A percentile compares a stretch with the other conserved stretches of the same genome.
phyloP scores from a whole-genome alignment of 2,329 filamentous ascomycete genomes.

The Ophiocordyceps robertsii region DNA sequence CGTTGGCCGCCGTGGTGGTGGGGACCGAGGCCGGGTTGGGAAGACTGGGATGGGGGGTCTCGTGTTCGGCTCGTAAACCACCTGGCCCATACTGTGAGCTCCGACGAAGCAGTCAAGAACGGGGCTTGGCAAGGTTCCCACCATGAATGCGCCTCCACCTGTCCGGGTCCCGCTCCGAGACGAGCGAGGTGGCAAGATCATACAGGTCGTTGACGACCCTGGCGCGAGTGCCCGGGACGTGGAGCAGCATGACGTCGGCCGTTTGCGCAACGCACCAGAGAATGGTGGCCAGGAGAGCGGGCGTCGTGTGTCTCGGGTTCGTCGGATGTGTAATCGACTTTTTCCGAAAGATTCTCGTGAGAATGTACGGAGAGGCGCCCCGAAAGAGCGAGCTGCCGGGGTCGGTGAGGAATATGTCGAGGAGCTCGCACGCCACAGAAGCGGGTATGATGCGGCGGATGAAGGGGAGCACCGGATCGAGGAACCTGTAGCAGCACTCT shows the following conservation, averaged over 20 bases:
- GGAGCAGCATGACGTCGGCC: conserved; percentile 27
- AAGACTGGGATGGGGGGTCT: conserved; percentile 12
- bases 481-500: conserved; percentile 25
- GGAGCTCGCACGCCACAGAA: conserved; percentile 29
- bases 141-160: conserved; percentile 22
- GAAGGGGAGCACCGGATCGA: conserved; percentile 25
- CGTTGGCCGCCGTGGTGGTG: conserved; percentile 17
- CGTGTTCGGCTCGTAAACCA: conserved; percentile 18
- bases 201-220: conserved; percentile 24
- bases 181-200: conserved; percentile 18
- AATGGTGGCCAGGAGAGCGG: conserved; percentile 31
- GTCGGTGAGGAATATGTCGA: conserved; percentile 33
- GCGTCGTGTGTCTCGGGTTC: conserved; percentile 25
- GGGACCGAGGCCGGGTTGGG: conserved; percentile 11
- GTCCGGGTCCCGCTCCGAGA: conserved; percentile 21
- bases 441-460: conserved; percentile 24
- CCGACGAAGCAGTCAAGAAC: neutral
- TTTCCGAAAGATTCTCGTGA: conserved; percentile 31
- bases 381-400: conserved; percentile 28
- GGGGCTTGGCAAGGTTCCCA: conserved; percentile 2
- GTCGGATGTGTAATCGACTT: conserved; percentile 26
- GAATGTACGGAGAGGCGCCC: conserved; percentile 31
- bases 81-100: conserved; percentile 7
- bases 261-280: conserved; percentile 34
- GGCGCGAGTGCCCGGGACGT: conserved; percentile 24